Evolutionary conservation across 1,139 yeast species (phyloP), one percentile per base, ranked within the genome.

Genomic region (Trichomonascaceae sp.): DNA sequence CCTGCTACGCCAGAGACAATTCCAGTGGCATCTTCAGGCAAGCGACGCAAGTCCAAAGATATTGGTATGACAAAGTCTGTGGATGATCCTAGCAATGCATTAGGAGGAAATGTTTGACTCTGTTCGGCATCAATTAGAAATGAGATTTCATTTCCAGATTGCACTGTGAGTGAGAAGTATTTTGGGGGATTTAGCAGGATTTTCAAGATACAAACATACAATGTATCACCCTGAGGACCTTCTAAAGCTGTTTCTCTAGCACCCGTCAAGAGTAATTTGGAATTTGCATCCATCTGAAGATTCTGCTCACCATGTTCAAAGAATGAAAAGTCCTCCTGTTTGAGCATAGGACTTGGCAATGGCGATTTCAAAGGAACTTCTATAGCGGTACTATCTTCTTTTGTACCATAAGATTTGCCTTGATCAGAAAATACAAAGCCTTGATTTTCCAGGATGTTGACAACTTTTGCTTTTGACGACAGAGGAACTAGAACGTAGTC

Each of bases 1-100:
- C 80, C 72, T 0, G 88, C 86, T 36, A 84, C 76, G 1, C 87
- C 87, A 0, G 87, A 83, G 1, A 83, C 87, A 53, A 84, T 82
- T 50, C 88, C 88, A 8, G 85, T 82, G 6, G 83, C 74, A 63
- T 83, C 84, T 46, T 81, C 70, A 0, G 87, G 87, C 41, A 83
- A 67, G 30, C 69, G 69, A n/a, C 77, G 71, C 55, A 83, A 74
- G 62, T 83, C 84, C 43, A 83, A 76, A 1, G 77, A 71, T 3
- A 83, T 74, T 0, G 88, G 87, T n/a, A 78, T 73, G 49, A 83
- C 62, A 43, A 73, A 71, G 62, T 83, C 88, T 57, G 78, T 79
- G 17, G 78, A 71, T 1, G 85, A 80, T 0, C 88, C 88, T 47
- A 82, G 75, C 43, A 80, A 73, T 45, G 70, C 66, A 50, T 73